Evolutionary conservation across 768 basidiomycete species (phyloP), one percentile per base, ranked within the genome.

Genomic region (Plicaturopsis crispa): DNA sequence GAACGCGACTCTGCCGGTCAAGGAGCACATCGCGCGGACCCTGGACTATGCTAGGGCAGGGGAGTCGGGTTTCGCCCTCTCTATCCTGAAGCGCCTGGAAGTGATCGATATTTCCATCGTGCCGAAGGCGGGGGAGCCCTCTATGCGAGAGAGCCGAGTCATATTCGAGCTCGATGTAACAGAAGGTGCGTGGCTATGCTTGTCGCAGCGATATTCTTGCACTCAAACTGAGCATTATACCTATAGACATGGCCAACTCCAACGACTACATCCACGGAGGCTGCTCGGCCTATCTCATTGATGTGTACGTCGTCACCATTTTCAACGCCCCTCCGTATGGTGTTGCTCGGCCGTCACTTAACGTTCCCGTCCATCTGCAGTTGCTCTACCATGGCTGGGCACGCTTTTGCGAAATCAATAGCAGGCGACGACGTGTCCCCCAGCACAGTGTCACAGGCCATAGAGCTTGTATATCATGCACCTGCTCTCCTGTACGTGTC

Each of bases 211-310:
- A n/a, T n/a, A n/a, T n/a, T n/a, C n/a, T n/a, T n/a, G n/a, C n/a
- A n/a, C n/a, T n/a, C n/a, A n/a, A n/a, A n/a, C n/a, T n/a, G n/a
- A n/a, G n/a, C n/a, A n/a, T n/a, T n/a, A n/a, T n/a, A n/a, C n/a
- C n/a, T 4, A 13, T 2, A 78, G 76, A 78, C 43, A 78, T 79
- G 75, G 36, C 78, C 6, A 78, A 78, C 42, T 62, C 57, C 14
- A 45, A 34, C 3, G 63, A 63, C n/a, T 63, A 52, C 30, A 46
- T 79, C 1, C 78, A 80, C 33, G 77, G 76, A 20, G 75, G 67
- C n/a, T 79, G 76, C 45, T 62, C 69, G 2, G 75, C 72, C 1
- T 63, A 69, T 36, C 53, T 80, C 4, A 65, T 78, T 30, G 76
- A 79, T 52, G 46, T 66, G 77, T 72, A 32, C 20, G 68, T 61